Base-by-base conservation (phyloP, 805 yeast genomes). In the Lipomyces spencermartinsiae region DNA sequence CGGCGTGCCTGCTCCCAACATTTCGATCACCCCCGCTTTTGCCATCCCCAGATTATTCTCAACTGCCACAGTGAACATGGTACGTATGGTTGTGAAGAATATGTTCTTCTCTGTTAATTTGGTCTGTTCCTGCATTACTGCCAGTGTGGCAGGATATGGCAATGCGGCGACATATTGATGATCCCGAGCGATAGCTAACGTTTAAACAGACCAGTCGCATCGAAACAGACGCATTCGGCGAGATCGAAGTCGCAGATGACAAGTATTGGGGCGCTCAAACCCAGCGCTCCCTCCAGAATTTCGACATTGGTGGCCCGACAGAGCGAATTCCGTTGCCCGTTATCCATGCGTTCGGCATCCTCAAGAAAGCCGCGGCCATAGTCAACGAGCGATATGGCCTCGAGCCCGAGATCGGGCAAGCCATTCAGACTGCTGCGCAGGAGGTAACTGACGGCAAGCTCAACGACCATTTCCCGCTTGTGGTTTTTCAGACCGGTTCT, bases 211-310 rank as follows among this genome's bases (percentile, higher is more conserved):
- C 62, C 25, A 33, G 49, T 57, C 87, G 99, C 83, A 86, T 85
- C 66, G 99, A 94, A 80, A 85, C 92, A 67, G 99, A 94, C 82
- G 98, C 98, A 62, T 95, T 94, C 77, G 99, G 99, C 74, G 97
- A 92, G 78, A 90, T 95, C 77, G 92, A 93, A 78, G 99, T 94
- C 62, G 93, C 91, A 68, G 82, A 87, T 71, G 85, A 91, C 75
- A 88, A 86, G 80, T 94, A 94, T 85, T 94, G 97, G 94, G 99
- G 99, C 69, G 98, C 98, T 58, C 99, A 95, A 83, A 95, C 99
- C 70, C 84, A 82, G 77, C 88, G 98, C 51, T 93, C 98, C 25
- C 85, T 87, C 74, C 89, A 88, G 81, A 95, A 95, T 86, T 95
- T 95, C 85, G 91, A 93, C 81, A 95, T 95, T 76, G 99, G 99